Conservation (phyloP, 331 rosid genomes). For the Malus hybrid region DNA sequence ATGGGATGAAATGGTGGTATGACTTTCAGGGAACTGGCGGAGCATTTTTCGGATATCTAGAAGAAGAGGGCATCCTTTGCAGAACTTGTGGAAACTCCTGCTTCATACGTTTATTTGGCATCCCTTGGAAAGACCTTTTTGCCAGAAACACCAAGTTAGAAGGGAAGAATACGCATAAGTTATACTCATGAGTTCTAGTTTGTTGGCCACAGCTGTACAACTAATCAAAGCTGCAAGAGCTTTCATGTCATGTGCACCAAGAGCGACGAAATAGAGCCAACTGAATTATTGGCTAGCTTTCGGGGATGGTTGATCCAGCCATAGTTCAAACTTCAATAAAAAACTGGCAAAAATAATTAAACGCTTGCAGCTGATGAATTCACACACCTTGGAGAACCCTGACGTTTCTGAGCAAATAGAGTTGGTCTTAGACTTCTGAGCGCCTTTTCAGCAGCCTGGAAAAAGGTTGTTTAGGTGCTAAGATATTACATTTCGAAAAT, state of each 20-base stretch:
- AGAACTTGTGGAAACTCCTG: conserved; percentile 64
- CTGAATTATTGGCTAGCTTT: neutral
- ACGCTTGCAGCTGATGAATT: conserved; percentile 3
- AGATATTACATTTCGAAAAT: neutral
- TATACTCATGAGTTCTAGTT: neutral
- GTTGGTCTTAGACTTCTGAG: conserved; percentile 65
- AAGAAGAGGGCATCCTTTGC: conserved; percentile 66
- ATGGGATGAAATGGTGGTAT: conserved; percentile 12
- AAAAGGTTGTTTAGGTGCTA: conserved; percentile 11
- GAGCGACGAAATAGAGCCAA: neutral
- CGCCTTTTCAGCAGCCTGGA: conserved; percentile 87
- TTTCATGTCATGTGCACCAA: neutral
- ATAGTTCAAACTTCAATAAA: neutral
- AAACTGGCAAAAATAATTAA: neutral
- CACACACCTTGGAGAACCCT: conserved; percentile 75
- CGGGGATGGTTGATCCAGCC: neutral
- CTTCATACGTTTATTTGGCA: conserved; percentile 72
- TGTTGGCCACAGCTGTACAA: neutral
- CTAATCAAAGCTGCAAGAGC: neutral
- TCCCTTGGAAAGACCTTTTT: conserved; percentile 53
- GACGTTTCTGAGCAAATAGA: conserved; percentile 53
- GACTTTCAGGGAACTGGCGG: conserved; percentile 72
- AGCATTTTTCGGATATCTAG: conserved; percentile 76
- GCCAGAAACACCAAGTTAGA: conserved; percentile 3
- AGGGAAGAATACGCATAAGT: neutral